These are phyloP conservation scores for Talaromyces sp. DNA, from an alignment of 2,329 filamentous ascomycete genomes.

Conservation along the genomic window DNA sequence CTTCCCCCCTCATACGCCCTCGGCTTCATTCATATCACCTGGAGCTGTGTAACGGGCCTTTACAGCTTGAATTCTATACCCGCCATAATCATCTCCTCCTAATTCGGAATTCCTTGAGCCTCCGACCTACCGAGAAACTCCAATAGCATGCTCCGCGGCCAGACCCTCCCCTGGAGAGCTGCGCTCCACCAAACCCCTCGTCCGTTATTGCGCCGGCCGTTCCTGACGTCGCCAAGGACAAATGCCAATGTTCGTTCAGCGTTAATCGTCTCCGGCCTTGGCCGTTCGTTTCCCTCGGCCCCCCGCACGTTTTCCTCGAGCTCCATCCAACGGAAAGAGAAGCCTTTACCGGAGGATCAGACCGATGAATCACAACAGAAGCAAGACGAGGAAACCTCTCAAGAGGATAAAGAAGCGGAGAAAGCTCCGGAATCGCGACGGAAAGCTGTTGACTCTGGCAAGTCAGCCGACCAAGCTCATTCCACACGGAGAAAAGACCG, in stretches of 20 bases:
- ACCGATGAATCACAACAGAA: conserved; percentile 35
- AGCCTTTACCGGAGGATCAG: conserved; percentile 50
- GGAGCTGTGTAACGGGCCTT: conserved; percentile 10
- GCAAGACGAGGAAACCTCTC: conserved; percentile 28
- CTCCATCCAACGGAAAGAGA: conserved; percentile 58
- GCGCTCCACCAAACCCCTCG: conserved; percentile 57
- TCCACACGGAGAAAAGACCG: conserved; percentile 45
- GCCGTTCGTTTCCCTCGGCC: conserved; percentile 29
- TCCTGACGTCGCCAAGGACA: conserved; percentile 35
- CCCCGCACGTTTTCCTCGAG: conserved; percentile 50
- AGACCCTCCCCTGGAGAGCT: conserved; percentile 67
- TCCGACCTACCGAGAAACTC: conserved; percentile 17
- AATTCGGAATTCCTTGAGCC: conserved; percentile 2
- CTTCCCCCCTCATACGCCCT: not conserved
- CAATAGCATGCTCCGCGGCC: conserved; percentile 64
- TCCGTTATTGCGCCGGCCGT: conserved; percentile 38
- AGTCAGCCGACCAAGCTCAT: conserved; percentile 30
- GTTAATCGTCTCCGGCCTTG: conserved; percentile 27
- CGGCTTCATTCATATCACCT: not conserved
- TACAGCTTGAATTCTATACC: conserved; percentile 10
- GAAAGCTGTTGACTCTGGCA: conserved; percentile 43
- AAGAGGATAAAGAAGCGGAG: conserved; percentile 47
- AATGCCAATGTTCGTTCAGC: conserved; percentile 33
- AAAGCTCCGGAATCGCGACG: conserved; percentile 48
- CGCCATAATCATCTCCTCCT: conserved; percentile 6